These are phyloP conservation scores for Talaromyces sp. DNA, from an alignment of 2,329 filamentous ascomycete genomes.

Conservation along the genomic window DNA sequence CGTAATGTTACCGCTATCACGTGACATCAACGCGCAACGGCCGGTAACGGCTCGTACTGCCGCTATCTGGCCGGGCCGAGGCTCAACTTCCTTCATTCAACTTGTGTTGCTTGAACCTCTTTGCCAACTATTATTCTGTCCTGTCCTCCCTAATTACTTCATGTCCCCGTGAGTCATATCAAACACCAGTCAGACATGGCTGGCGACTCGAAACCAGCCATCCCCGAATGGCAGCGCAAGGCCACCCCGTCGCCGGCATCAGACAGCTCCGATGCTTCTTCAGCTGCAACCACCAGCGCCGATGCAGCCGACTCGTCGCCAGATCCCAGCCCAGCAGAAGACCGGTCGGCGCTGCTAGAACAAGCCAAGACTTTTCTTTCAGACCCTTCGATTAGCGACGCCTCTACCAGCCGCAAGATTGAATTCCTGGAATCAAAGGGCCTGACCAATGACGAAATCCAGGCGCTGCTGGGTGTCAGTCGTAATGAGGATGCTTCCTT, in stretches of 20 bases:
- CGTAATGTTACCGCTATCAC: neutral
- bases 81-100: neutral
- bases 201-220: slow-evolving; percentile 3
- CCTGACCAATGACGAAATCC: slow-evolving; percentile 60
- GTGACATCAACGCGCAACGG: neutral
- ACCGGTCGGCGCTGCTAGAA: slow-evolving; percentile 45
- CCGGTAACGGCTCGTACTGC: neutral
- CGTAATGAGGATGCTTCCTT: slow-evolving; percentile 21
- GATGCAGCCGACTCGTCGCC: slow-evolving; percentile 20
- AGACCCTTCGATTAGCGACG: slow-evolving; percentile 64
- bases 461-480: slow-evolving; percentile 52
- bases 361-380: slow-evolving; percentile 71
- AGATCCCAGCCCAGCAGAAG: slow-evolving; percentile 12
- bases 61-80: neutral
- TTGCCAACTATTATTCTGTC: neutral
- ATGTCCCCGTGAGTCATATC: neutral
- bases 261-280: neutral
- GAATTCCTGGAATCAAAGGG: slow-evolving; percentile 75
- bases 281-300: slow-evolving; percentile 18
- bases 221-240: slow-evolving; percentile 10
- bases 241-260: neutral
- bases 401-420: slow-evolving; percentile 65
- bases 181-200: slow-evolving; percentile 2
- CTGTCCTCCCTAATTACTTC: neutral
- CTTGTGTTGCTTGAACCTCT: neutral